A percentile compares a stretch with the other conserved stretches of the same genome.
phyloP scores from a whole-genome alignment of 441 rosid species.

The Flueggea neowawraea region DNA sequence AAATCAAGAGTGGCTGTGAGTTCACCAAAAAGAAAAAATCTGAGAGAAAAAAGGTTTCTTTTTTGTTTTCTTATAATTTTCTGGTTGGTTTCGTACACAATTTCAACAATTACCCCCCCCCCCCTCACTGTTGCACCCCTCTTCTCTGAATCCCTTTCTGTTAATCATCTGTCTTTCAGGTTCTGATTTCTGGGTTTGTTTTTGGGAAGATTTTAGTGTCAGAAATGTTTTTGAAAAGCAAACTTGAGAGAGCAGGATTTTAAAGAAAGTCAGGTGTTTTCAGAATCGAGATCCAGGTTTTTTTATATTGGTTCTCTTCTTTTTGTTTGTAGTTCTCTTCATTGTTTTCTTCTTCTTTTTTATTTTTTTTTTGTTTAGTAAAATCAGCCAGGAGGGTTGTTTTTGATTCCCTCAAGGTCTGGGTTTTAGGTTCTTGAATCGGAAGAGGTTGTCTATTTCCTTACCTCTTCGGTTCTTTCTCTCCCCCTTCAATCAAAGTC shows the following conservation, averaged over 20 bases:
- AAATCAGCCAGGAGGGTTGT: conserved; percentile 46
- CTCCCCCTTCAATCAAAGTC: conserved; percentile 5
- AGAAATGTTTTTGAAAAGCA: conserved; percentile 31
- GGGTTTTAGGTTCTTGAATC: conserved; percentile 23
- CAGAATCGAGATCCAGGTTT: conserved; percentile 71
- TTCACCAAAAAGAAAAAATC: not conserved
- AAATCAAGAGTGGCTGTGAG: conserved; percentile 30
- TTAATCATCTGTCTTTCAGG: conserved; percentile 59
- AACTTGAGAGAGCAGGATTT: no score
- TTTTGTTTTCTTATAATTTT: not conserved
- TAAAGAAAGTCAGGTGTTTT: conserved; percentile 41
- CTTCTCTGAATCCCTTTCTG: conserved; percentile 77
- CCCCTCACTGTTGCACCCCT: conserved; percentile 31
- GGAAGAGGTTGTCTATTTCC: conserved; percentile 57
- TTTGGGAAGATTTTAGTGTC: conserved; percentile 5
- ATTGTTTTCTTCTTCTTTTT: no score
- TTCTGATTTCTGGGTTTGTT: conserved; percentile 41
- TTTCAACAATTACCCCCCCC: conserved; percentile 6
- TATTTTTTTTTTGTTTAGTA: conserved; percentile 8
- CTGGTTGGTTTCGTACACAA: not conserved
- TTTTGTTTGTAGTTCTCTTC: no score
- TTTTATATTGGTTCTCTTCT: not conserved
- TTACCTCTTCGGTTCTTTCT: conserved; percentile 38
- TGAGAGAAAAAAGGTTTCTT: not conserved
- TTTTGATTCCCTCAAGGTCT: conserved; percentile 44